Conservation (phyloP, 169 alveolate species). For the Plasmodium gonderi region DNA sequence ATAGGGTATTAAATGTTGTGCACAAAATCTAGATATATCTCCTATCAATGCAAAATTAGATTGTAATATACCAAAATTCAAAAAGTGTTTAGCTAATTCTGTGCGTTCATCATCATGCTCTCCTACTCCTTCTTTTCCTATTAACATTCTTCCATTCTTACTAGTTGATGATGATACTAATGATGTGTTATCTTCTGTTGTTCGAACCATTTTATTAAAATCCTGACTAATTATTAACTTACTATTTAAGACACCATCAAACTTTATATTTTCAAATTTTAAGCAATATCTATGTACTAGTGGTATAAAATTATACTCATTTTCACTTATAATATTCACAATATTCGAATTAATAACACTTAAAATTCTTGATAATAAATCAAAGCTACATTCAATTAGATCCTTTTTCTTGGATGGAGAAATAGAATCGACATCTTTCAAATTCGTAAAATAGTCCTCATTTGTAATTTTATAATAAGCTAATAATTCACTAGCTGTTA, state of each 20-base stretch:
- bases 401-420: slow-evolving; percentile 70
- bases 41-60: slow-evolving; percentile 76
- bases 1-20: slow-evolving; percentile 61
- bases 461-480: slow-evolving; percentile 48
- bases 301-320: slow-evolving; percentile 67
- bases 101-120: slow-evolving; percentile 7
- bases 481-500: slow-evolving; percentile 67
- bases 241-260: slow-evolving; percentile 23
- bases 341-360: slow-evolving; percentile 71
- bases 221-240: slow-evolving; percentile 21
- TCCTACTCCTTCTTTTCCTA: background rate
- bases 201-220: background rate
- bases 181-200: background rate
- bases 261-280: slow-evolving; percentile 32
- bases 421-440: slow-evolving; percentile 64
- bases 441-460: slow-evolving; percentile 53
- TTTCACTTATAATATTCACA: slow-evolving; percentile 43
- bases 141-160: background rate
- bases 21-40: slow-evolving; percentile 74
- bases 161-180: background rate
- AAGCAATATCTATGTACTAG: slow-evolving; percentile 70
- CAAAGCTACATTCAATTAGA: slow-evolving; percentile 73
- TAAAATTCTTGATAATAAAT: slow-evolving; percentile 65
- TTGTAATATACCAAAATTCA: slow-evolving; percentile 70
- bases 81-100: slow-evolving; percentile 55